Evolutionary conservation across 495 filamentous ascomycete species (phyloP).

Genomic region (Tuber calosporum): DNA sequence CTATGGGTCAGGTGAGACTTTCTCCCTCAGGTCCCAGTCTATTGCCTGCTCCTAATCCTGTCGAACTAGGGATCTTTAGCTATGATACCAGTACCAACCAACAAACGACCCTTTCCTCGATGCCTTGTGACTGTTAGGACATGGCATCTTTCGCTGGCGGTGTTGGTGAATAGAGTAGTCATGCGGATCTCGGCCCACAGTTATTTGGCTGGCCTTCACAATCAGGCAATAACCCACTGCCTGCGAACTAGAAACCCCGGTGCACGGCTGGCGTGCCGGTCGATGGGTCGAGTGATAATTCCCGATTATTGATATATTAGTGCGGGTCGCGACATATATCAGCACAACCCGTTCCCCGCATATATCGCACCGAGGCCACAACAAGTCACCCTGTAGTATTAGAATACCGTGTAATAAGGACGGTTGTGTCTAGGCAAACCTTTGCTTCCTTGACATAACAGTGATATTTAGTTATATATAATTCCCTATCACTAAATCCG

Average conservation of each 20-base stretch:
- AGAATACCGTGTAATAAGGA: not conserved
- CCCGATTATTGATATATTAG: too few relatives aligned
- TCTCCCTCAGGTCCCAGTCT: not conserved
- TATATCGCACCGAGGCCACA: not conserved
- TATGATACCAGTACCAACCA: too few relatives aligned
- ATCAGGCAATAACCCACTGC: too few relatives aligned
- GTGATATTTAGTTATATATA: not conserved
- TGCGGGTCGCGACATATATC: too few relatives aligned
- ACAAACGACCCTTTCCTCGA: not conserved
- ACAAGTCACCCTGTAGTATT: not conserved
- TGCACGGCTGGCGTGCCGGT: too few relatives aligned
- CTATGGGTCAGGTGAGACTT: too few relatives aligned
- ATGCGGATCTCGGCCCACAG: not conserved
- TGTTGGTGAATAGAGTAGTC: not conserved
- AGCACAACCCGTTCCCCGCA: too few relatives aligned
- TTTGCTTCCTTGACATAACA: not conserved
- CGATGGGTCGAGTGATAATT: too few relatives aligned
- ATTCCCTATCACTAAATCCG: not conserved
- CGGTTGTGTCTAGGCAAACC: not conserved
- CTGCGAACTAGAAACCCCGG: too few relatives aligned
- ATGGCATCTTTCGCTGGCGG: not conserved
- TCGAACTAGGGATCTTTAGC: not conserved
- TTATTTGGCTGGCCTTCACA: too few relatives aligned
- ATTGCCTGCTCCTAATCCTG: not conserved
- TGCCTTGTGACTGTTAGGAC: not conserved